Conservation (phyloP, 441 rosid species). For the Eruca vesicaria region DNA sequence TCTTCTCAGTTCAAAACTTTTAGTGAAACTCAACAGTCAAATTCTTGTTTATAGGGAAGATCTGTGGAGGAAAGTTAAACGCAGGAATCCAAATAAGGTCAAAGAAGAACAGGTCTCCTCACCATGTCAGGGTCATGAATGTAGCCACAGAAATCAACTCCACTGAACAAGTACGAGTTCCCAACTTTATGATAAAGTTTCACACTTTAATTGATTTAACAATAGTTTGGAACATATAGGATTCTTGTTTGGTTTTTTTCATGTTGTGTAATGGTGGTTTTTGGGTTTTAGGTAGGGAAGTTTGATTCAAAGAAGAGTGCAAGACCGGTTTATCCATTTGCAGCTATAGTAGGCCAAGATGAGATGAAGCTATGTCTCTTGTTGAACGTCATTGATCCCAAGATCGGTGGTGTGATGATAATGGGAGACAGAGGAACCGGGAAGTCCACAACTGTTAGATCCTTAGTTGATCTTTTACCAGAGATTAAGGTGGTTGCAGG, state of each 20-base stretch:
- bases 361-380: constrained; percentile 97
- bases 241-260: neutral
- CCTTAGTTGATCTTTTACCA: constrained; percentile 86
- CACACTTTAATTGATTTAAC: neutral
- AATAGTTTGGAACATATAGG: neutral
- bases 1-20: neutral
- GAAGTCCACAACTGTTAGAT: constrained; percentile 90
- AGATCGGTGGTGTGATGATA: constrained; percentile 98
- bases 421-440: constrained; percentile 99
- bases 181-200: neutral
- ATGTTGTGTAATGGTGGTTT: neutral
- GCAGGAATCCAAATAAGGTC: constrained; percentile 52
- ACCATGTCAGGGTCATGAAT: constrained; percentile 56
- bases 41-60: constrained; percentile 45
- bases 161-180: constrained; percentile 52
- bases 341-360: constrained; percentile 98
- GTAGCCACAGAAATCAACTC: constrained; percentile 81
- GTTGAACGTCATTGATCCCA: constrained; percentile 91
- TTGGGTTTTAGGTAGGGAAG: constrained; percentile 52
- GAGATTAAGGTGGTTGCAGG: constrained; percentile 80
- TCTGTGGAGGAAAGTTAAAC: constrained; percentile 44
- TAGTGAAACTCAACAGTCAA: neutral
- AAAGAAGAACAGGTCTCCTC: constrained; percentile 55
- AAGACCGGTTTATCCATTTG: constrained; percentile 94
- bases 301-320: constrained; percentile 68